phyloP scores from a whole-genome alignment of 1,284 basidiomycete species.

The Boletellus sp. region DNA sequence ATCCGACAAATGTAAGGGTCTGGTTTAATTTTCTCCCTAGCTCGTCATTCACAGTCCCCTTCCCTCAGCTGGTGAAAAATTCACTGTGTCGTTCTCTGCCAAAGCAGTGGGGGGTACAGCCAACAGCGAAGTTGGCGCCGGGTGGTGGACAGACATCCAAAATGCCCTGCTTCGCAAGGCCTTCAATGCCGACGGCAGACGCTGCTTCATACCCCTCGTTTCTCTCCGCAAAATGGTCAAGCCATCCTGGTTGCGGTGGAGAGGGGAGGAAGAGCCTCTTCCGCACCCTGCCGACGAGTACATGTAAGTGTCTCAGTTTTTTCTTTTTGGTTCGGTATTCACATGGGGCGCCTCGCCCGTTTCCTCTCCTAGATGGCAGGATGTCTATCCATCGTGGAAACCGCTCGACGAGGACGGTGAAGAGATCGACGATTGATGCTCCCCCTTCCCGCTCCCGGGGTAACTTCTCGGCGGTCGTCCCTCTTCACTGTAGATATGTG shows the following conservation, averaged over 20 bases:
- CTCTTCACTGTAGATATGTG: neutral
- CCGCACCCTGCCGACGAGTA: neutral
- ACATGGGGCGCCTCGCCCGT: neutral
- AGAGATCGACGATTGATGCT: neutral
- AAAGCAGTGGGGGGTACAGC: neutral
- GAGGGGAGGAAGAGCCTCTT: neutral
- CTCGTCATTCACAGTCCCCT: neutral
- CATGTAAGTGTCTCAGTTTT: neutral
- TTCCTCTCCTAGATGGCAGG: slow-evolving; percentile 7
- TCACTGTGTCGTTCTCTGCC: slow-evolving; percentile 4
- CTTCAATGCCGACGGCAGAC: neutral
- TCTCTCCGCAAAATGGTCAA: slow-evolving; percentile 2
- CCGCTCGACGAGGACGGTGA: slow-evolving; percentile 15
- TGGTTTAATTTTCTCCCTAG: neutral
- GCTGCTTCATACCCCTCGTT: slow-evolving; percentile 12
- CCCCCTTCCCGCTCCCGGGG: no score
- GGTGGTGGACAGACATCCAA: slow-evolving; percentile 15
- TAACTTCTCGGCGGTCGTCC: neutral
- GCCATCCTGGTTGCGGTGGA: neutral
- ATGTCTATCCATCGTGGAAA: slow-evolving; percentile 12
- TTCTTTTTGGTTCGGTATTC: neutral
- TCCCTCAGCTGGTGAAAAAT: slow-evolving; percentile 6
- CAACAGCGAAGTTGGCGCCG: neutral
- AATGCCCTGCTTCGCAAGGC: slow-evolving; percentile 12
- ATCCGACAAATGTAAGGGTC: slow-evolving; percentile 13